phyloP scores from a whole-genome alignment of 1,284 basidiomycete genomes.

The Omphalotus olearius region DNA sequence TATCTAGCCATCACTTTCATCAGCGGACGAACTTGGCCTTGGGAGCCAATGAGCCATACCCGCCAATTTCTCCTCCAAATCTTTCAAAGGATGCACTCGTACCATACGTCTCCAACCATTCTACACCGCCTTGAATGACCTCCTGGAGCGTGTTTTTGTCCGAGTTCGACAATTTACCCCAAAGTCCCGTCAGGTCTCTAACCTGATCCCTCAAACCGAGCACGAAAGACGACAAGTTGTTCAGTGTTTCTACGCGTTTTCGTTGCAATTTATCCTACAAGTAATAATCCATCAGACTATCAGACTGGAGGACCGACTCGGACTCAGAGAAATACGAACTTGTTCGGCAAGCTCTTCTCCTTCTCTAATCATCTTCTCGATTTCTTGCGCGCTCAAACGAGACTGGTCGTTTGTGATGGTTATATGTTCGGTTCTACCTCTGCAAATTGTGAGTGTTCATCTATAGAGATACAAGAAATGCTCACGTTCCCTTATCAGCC shows the following conservation, averaged over 20 bases:
- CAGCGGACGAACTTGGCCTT: neutral
- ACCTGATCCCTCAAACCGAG: constrained; percentile 75
- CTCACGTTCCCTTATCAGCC: constrained; percentile 48
- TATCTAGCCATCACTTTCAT: constrained; percentile 14
- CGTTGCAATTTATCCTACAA: constrained; percentile 18
- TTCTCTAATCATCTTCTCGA: constrained; percentile 13
- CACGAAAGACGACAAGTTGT: constrained; percentile 69
- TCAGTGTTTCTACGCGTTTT: constrained; percentile 62
- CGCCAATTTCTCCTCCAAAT: constrained; percentile 27
- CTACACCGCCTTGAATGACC: constrained; percentile 52
- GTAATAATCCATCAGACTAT: neutral
- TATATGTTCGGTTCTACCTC: constrained; percentile 75
- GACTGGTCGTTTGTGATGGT: constrained; percentile 35
- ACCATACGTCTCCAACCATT: constrained; percentile 27
- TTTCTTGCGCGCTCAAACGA: constrained; percentile 14
- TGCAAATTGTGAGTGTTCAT: constrained; percentile 12
- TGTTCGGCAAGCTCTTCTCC: constrained; percentile 16
- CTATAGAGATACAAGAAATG: constrained; percentile 4
- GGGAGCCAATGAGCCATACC: constrained; percentile 14
- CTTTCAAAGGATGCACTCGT: constrained; percentile 24
- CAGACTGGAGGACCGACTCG: neutral
- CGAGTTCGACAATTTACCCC: constrained; percentile 58
- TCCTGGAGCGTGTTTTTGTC: constrained; percentile 53
- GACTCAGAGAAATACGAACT: neutral
- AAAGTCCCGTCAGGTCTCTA: constrained; percentile 50